Percentiles rank a stretch among this genome's conserved stretches.
Conservation (phyloP, 2,329 filamentous ascomycete genomes). For the Penicillium hordei region DNA sequence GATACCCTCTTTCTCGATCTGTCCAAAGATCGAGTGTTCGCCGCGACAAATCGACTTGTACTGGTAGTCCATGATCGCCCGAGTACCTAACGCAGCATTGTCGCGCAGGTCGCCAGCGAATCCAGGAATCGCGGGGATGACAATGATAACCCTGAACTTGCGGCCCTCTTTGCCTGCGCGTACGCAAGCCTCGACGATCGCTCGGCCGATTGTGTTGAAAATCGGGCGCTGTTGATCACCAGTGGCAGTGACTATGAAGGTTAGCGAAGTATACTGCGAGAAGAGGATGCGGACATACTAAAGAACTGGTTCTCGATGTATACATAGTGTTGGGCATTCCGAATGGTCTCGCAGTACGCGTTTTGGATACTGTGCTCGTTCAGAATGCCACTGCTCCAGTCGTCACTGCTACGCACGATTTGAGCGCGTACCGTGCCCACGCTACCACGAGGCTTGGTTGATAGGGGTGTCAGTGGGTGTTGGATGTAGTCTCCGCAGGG, state of each 20-base stretch:
- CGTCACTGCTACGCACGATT: constrained; percentile 81
- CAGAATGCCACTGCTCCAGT: constrained; percentile 92
- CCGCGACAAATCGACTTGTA: constrained; percentile 95
- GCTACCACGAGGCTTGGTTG: constrained; percentile 61
- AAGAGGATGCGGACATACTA: constrained; percentile 50
- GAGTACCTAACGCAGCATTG: constrained; percentile 77
- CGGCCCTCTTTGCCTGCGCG: constrained; percentile 75
- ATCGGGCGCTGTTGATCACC: constrained; percentile 83
- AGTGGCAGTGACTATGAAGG: constrained; percentile 68
- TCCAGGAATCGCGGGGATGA: constrained; percentile 89
- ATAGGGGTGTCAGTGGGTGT: constrained; percentile 72
- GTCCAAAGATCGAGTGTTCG: constrained; percentile 83
- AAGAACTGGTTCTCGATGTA: constrained; percentile 99
- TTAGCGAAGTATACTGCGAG: constrained; percentile 22
- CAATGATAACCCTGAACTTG: constrained; percentile 85
- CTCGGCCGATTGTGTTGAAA: constrained; percentile 80
- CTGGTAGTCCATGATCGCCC: constrained; percentile 98
- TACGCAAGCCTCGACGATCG: constrained; percentile 89
- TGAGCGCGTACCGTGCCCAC: constrained; percentile 79
- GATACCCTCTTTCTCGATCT: constrained; percentile 70
- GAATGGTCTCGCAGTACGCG: constrained; percentile 81
- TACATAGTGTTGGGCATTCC: constrained; percentile 84
- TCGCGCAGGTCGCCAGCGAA: constrained; percentile 89
- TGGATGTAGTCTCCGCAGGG: constrained; percentile 84
- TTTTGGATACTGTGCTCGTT: constrained; percentile 82